Base-by-base conservation (phyloP, 2,329 filamentous ascomycete species). In the Aspergillus pseudoglaucus region DNA sequence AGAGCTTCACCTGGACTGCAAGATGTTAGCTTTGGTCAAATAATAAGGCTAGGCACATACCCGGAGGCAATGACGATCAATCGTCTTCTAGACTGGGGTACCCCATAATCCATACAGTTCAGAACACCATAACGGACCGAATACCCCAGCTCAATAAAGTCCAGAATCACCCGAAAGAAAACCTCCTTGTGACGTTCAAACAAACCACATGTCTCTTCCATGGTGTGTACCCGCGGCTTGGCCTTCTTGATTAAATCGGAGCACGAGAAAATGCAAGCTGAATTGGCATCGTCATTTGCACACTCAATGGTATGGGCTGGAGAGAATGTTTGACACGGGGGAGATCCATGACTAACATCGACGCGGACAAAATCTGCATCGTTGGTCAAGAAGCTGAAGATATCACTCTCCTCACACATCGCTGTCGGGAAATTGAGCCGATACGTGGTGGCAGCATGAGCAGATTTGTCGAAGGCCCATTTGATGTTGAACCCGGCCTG, bases 201-300 rank as follows among this genome's bases (percentile, higher is more conserved):
- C 1, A 94, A 75, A 0, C 87, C 88, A 45, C 81, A 83, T 0
- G 88, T 90, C 59, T 95, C 85, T 57, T 95, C 89, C 0, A 94
- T 70, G 0, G 88, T 94, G 1, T 88, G 78, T 0, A 93, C 60
- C 0, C 88, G 76, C 0, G 89, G 88, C 0, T 75, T 77, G 0
- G 77, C 63, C 32, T 77, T 76, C 4, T 75, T 66, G 0, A 91
- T 67, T 0, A 90, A 64, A 3, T 76, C 64, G 1, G 72, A 67
- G 0, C 76, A 62, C 0, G 68, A 68, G 39, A 77, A 75, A 0
- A 77, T 66, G 0, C 75, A 70, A 1, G 82, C 81, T 0, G 80
- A 81, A 55, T 94, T 93, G 0, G 68, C 74, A 1, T 87, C 84
- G 41, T 90, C 84, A 18, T 82, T 75, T 6, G 70, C 70, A 0